Conservation (phyloP, 1,284 basidiomycete species). For the Porodaedalea pini region DNA sequence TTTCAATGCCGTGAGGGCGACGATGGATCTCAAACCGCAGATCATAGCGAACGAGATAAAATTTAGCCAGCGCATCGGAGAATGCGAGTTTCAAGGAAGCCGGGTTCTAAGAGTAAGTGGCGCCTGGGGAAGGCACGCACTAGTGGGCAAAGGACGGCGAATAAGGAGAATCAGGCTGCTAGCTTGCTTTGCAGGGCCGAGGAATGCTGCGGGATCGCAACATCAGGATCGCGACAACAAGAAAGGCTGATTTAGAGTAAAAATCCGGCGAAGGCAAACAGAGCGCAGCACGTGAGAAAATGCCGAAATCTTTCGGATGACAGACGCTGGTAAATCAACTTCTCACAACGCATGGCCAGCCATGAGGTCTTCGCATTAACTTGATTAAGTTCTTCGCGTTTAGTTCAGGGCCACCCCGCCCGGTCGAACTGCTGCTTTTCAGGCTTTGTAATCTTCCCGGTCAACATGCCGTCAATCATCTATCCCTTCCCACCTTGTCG, state of each 20-base stretch:
- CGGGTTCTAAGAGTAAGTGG: conserved; percentile 11
- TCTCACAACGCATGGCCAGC: not conserved
- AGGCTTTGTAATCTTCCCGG: not conserved
- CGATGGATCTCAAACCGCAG: conserved; percentile 12
- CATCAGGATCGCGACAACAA: conserved; percentile 5
- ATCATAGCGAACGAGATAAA: conserved; percentile 14
- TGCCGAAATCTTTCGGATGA: conserved; percentile 14
- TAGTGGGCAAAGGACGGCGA: not conserved
- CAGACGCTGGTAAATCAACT: conserved; percentile 5
- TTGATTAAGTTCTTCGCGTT: not conserved
- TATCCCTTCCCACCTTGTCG: conserved; percentile 1
- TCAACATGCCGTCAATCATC: conserved; percentile 4
- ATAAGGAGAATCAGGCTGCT: not conserved
- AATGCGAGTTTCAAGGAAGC: conserved; percentile 10
- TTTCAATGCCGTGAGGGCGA: conserved; percentile 12
- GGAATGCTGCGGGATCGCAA: not conserved
- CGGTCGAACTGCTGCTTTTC: not conserved
- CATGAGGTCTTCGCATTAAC: conserved; percentile 4
- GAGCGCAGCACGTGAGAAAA: not conserved
- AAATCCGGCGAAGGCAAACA: not conserved
- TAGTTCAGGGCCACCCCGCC: conserved; percentile 7
- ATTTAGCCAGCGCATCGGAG: conserved; percentile 13
- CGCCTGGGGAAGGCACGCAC: not conserved
- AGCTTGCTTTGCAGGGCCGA: conserved; percentile 2
- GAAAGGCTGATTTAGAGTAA: not conserved